Evolutionary conservation across 495 filamentous ascomycete species (phyloP).

Genomic region (Xylaria telfairii): DNA sequence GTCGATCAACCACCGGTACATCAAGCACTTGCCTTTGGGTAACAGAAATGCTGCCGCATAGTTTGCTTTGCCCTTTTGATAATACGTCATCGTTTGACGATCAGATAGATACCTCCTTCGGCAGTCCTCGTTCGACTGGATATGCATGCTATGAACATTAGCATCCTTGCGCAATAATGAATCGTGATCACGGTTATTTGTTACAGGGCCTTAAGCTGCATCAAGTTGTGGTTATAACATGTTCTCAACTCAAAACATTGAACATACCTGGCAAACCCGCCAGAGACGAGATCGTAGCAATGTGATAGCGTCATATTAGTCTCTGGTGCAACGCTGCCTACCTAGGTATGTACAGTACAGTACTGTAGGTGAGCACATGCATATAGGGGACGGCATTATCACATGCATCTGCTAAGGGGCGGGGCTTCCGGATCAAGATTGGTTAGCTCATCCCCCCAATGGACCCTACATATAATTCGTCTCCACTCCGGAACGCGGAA

Average conservation of each 20-base stretch:
- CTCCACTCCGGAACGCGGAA: slow-evolving; percentile 13
- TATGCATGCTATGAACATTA: neutral
- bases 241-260: neutral
- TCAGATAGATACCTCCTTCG: too few species aligned
- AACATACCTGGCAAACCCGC: neutral
- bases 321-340: too few species aligned
- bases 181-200: neutral
- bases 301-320: too few species aligned
- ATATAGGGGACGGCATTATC: neutral
- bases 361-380: too few species aligned
- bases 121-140: neutral
- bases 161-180: neutral
- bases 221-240: neutral
- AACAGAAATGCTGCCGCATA: neutral
- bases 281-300: neutral
- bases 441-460: neutral
- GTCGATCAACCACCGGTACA: too few species aligned
- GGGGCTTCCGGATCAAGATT: neutral
- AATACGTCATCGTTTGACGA: neutral
- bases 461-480: neutral
- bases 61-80: neutral
- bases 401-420: slow-evolving; percentile 1
- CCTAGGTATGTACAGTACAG: too few species aligned
- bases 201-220: neutral
- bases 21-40: neutral